Evolutionary conservation across 176 grass and related monocot species (phyloP).

Genomic region (Tuctoria greenei): DNA sequence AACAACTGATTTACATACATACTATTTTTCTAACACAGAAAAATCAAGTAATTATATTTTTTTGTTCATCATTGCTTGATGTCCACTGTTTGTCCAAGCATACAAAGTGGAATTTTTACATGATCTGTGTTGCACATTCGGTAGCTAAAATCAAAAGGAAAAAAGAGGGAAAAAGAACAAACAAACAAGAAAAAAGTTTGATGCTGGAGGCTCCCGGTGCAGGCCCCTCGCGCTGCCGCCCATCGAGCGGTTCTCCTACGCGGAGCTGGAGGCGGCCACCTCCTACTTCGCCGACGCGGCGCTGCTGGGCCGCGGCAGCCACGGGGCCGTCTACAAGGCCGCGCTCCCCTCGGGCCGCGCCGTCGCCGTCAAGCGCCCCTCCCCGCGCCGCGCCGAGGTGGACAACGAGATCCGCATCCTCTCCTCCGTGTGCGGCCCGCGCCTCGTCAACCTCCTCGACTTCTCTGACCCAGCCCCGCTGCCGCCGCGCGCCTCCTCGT

Average conservation of each 20-base stretch:
- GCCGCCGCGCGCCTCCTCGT: slow-evolving; percentile 53
- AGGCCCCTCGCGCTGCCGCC: neutral
- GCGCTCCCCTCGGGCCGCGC: slow-evolving; percentile 62
- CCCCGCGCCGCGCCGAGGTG: slow-evolving; percentile 87
- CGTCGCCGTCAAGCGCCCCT: slow-evolving; percentile 93
- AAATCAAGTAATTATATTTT: too few species aligned
- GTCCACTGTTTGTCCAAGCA: too few species aligned
- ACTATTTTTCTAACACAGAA: too few species aligned
- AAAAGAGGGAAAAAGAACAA: too few species aligned
- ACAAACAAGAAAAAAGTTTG: too few species aligned
- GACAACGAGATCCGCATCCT: slow-evolving; percentile 97
- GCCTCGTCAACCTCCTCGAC: slow-evolving; percentile 92
- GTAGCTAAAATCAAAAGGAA: too few species aligned
- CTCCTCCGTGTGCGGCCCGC: slow-evolving; percentile 66
- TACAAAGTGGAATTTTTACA: too few species aligned
- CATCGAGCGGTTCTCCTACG: slow-evolving; percentile 71
- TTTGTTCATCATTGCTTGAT: too few species aligned
- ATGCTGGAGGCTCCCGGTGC: neutral
- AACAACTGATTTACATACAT: too few species aligned
- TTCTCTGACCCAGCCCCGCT: slow-evolving; percentile 56
- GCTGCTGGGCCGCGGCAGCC: slow-evolving; percentile 90
- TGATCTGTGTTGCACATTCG: too few species aligned
- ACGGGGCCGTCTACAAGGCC: slow-evolving; percentile 94
- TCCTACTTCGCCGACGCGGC: slow-evolving; percentile 65
- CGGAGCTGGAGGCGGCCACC: slow-evolving; percentile 73